A percentile compares a stretch with the other conserved stretches of the same genome.
These are phyloP conservation scores for Exserohilum rostratum DNA, from an alignment of 2,329 filamentous ascomycete species.

Conservation along the genomic window DNA sequence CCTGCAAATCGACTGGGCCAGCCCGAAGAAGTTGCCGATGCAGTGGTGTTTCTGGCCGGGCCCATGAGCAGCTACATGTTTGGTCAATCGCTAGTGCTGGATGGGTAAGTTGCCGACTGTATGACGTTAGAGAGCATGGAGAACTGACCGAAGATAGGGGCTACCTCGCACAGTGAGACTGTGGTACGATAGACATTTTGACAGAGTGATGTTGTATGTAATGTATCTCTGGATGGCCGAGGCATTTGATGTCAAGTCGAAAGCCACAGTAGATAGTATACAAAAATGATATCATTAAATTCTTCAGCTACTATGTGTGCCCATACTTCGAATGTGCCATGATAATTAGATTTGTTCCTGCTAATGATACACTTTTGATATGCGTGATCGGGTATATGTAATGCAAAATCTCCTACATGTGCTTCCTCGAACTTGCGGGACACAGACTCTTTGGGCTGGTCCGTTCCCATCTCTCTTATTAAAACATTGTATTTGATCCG, in stretches of 20 bases:
- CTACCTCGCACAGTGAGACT: constrained; percentile 6
- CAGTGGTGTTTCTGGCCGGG: constrained; percentile 12
- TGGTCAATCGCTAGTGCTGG: constrained; percentile 14
- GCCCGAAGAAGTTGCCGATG: constrained; percentile 17
- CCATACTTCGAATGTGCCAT: no score
- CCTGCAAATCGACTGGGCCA: constrained; percentile 13
- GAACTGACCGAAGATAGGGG: constrained; percentile 2
- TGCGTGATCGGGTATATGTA: no score
- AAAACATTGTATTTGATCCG: neutral
- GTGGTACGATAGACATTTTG: no score
- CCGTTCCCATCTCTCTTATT: neutral
- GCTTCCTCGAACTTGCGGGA: neutral
- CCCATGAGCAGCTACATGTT: constrained; percentile 19
- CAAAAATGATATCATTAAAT: no score
- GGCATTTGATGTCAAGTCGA: no score
- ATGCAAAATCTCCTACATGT: no score
- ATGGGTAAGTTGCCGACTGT: constrained; percentile 12
- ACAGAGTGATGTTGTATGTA: neutral
- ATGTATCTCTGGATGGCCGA: no score
- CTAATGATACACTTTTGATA: no score
- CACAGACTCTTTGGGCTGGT: neutral
- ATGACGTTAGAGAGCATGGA: neutral
- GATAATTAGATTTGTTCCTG: no score
- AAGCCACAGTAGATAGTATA: no score
- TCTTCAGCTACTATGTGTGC: neutral